These are phyloP conservation scores for Paramecium biaurelia DNA, from an alignment of 73 alveolate species.

Conservation along the genomic window DNA sequence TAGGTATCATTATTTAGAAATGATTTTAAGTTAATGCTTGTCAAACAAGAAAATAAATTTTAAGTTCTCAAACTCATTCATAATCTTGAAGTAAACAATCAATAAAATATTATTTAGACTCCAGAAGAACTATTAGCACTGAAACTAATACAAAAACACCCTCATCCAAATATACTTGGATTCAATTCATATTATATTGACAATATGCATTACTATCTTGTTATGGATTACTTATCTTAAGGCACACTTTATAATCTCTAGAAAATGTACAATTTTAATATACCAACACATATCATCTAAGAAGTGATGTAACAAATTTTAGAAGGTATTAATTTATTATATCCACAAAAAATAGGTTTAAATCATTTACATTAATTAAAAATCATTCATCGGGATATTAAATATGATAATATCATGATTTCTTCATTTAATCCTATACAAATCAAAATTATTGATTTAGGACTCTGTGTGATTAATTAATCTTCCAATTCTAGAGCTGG, in stretches of 20 bases:
- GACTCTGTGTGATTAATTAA: background rate
- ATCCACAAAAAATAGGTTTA: background rate
- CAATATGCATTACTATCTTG: background rate
- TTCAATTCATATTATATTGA: background rate
- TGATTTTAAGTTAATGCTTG: background rate
- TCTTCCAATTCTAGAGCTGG: conserved; percentile 52
- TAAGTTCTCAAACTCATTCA: background rate
- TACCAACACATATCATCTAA: background rate
- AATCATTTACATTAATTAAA: background rate
- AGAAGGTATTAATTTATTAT: background rate
- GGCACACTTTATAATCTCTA: background rate
- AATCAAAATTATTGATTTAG: background rate
- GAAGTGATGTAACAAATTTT: background rate
- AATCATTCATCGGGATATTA: conserved; percentile 16
- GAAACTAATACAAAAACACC: background rate
- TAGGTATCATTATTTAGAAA: background rate
- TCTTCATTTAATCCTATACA: background rate
- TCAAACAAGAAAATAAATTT: background rate
- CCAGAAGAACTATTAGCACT: background rate
- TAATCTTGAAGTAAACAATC: background rate
- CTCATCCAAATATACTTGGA: background rate
- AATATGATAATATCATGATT: conserved; percentile 14
- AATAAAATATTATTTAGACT: background rate
- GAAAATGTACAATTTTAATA: background rate
- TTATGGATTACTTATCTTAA: background rate